Conservation (phyloP, 176 grass and related monocot species). For the Olyra latifolia region DNA sequence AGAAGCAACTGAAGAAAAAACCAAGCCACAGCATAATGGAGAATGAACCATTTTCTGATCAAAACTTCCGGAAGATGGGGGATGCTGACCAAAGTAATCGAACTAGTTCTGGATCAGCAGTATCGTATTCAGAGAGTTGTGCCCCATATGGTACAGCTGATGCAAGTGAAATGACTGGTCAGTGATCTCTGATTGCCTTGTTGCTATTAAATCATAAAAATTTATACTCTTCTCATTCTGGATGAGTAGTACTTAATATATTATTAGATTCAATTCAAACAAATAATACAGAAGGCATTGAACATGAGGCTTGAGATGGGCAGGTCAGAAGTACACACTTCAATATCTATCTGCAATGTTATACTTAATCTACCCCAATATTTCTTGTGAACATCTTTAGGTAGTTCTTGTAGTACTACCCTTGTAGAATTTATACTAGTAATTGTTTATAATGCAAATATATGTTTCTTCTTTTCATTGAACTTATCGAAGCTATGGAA, state of each 20-base stretch:
- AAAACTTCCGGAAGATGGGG: slow-evolving; percentile 77
- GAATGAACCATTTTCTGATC: slow-evolving; percentile 65
- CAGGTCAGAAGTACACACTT: slow-evolving; percentile 27
- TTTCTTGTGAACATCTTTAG: background rate
- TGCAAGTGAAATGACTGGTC: slow-evolving; percentile 75
- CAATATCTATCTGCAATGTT: background rate
- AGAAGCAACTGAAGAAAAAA: slow-evolving; percentile 58
- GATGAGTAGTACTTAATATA: background rate
- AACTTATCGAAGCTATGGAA: background rate
- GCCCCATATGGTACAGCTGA: slow-evolving; percentile 58
- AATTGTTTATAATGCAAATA: slow-evolving; percentile 8
- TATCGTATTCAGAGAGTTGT: slow-evolving; percentile 88
- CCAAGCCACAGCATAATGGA: slow-evolving; percentile 38
- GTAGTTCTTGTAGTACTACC: slow-evolving; percentile 11
- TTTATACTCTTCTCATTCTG: slow-evolving; percentile 5
- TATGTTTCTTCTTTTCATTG: slow-evolving; percentile 3
- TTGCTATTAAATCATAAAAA: slow-evolving; percentile 8
- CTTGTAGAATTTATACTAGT: background rate
- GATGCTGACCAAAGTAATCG: slow-evolving; percentile 55
- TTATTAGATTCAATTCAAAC: slow-evolving; percentile 3
- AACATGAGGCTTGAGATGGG: slow-evolving; percentile 1
- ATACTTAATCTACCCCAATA: background rate
- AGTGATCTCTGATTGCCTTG: slow-evolving; percentile 29
- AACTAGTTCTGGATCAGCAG: slow-evolving; percentile 76
- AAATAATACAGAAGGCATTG: background rate